Evolutionary conservation across 306 rosid species (phyloP).

Genomic region (Citrullus colocynthis): DNA sequence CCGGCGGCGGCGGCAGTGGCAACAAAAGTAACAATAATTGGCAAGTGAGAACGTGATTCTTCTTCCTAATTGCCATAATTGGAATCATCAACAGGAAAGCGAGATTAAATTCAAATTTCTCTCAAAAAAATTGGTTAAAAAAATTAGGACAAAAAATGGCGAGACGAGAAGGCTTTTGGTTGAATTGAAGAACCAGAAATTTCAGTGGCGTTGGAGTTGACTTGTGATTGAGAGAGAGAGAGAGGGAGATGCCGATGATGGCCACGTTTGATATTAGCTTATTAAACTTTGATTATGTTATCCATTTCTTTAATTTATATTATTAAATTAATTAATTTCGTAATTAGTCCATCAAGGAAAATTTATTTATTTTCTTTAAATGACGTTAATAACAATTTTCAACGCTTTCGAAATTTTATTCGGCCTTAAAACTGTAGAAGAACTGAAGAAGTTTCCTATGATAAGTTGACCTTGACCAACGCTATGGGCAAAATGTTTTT

Average conservation of each 20-base stretch:
- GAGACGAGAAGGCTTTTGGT: not conserved
- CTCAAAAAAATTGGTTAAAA: not conserved
- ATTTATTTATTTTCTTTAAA: not conserved
- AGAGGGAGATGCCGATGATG: not conserved
- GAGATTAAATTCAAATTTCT: not conserved
- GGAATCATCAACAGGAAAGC: not conserved
- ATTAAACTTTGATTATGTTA: not conserved
- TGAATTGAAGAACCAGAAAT: not conserved
- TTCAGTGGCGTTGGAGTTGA: not conserved
- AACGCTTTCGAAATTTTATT: not conserved
- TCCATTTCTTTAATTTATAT: not conserved
- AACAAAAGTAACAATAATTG: slow-evolving; percentile 5
- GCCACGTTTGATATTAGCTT: not conserved
- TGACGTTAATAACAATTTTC: not conserved
- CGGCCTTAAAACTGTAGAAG: not conserved
- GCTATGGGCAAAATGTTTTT: not conserved
- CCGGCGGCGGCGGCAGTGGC: not conserved
- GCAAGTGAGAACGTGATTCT: not conserved
- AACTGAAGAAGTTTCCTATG: not conserved
- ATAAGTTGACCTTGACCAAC: not conserved
- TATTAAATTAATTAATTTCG: not conserved
- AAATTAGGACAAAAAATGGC: no score
- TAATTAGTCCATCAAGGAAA: not conserved
- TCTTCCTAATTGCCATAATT: not conserved
- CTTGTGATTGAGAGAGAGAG: not conserved